Base-by-base conservation (phyloP, 2,329 filamentous ascomycete species). In the Pseudocercospora cruenta region DNA sequence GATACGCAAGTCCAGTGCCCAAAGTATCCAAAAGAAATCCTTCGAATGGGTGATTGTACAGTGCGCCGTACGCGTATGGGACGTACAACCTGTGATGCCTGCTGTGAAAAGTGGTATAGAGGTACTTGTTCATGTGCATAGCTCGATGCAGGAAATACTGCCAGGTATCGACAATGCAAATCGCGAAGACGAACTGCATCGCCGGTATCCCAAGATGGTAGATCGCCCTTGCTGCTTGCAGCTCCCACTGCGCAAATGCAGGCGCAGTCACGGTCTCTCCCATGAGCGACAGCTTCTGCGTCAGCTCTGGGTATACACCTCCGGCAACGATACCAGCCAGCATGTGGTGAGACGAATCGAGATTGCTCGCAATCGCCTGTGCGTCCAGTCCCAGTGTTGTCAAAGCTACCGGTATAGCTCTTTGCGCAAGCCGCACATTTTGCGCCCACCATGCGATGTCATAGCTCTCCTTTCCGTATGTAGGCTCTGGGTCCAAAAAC, bases 111-210 rank as follows among this genome's bases (percentile, higher is more conserved):
- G 90, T 91, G 69, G 89, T 91, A 84, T 98, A 98, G 73, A 99
- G 86, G 91, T 92, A 98, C 80, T 92, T 94, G 83, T 98, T 97
- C 83, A 95, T 85, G 81, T 99, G 95, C 95, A 99, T 99, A 65
- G 91, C 87, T 45, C 95, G 92, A 80, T 99, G 95, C 74, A 94
- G 86, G 81, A 97, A 97, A 82, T 99, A 99, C 78, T 99, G 94
- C 95, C 95, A 99, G 53, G 93, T 95, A 80, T 99, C 95, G 72
- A 98, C 87, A 70, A 96, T 84, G 70, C 87, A 81, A 67, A 94
- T 86, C 24, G 90, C 95, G 58, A 91, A 75, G 65, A 87, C 81
- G 76, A 97, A 91, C 78, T 98, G 94, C 58, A 94, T 63, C 2
- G 82, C 85, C 0, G 95, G 95, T 68, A 98, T 85, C 45, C 90